Conservation (phyloP, 106 monocot species). For the Posidonia australis region DNA sequence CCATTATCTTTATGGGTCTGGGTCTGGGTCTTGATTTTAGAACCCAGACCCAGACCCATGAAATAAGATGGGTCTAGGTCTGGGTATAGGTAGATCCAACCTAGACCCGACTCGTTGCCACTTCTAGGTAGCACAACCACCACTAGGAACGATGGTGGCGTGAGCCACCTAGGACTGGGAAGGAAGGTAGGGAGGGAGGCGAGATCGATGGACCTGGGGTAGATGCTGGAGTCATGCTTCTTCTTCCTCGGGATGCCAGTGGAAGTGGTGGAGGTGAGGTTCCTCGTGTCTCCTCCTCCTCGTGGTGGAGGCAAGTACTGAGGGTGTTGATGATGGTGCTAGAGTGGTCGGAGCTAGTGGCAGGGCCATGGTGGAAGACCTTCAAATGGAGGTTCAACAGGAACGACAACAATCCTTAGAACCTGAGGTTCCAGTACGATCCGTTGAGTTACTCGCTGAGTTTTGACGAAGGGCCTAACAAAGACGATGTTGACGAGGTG, state of each 20-base stretch:
- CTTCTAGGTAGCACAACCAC: not conserved
- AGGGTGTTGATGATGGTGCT: slow-evolving; percentile 34
- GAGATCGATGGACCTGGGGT: slow-evolving; percentile 4
- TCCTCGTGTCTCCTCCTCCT: not conserved
- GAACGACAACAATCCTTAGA: not conserved
- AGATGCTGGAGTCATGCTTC: slow-evolving; percentile 14
- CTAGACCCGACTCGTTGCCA: too few species aligned
- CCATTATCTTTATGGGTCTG: too few species aligned
- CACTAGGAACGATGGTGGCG: not conserved
- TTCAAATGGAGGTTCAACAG: slow-evolving; percentile 50
- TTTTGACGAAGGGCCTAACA: slow-evolving; percentile 60
- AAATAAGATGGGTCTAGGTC: too few species aligned
- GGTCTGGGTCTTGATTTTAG: too few species aligned
- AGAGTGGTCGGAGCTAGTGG: slow-evolving; percentile 79
- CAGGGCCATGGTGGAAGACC: slow-evolving; percentile 63
- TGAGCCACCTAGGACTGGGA: slow-evolving; percentile 1
- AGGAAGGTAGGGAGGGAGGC: not conserved
- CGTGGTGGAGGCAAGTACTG: slow-evolving; percentile 24
- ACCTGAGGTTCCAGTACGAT: slow-evolving; percentile 27
- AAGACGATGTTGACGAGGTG: slow-evolving; percentile 20
- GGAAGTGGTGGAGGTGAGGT: too few species aligned
- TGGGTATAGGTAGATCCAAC: too few species aligned
- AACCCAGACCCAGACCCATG: too few species aligned
- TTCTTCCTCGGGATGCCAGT: too few species aligned
- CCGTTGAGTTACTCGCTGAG: slow-evolving; percentile 43